These are phyloP conservation scores for Helicocarpus griseus DNA, from an alignment of 2,329 filamentous ascomycete genomes.

Conservation along the genomic window DNA sequence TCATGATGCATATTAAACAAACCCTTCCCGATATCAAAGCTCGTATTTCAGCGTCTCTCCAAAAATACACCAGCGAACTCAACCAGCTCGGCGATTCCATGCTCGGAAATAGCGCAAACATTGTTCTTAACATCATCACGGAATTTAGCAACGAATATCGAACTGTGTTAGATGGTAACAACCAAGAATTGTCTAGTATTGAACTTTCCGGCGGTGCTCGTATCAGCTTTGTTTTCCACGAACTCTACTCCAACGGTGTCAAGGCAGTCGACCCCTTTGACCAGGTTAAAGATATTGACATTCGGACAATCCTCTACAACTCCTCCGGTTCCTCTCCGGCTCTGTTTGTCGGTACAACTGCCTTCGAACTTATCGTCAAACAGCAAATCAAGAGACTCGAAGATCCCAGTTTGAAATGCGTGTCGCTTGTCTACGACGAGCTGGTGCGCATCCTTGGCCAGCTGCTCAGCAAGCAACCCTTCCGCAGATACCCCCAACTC, in stretches of 20 bases:
- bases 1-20: constrained; percentile 99
- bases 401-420: constrained; percentile 94
- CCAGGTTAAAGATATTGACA: constrained; percentile 93
- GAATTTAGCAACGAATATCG: constrained; percentile 98
- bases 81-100: constrained; percentile 80
- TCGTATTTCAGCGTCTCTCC: constrained; percentile 83
- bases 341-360: constrained; percentile 91
- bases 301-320: constrained; percentile 95
- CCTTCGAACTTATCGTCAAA: constrained; percentile 98
- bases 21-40: constrained; percentile 97
- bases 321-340: constrained; percentile 96
- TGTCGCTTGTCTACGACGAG: constrained; percentile 94
- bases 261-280: constrained; percentile 98
- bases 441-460: constrained; percentile 89
- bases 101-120: constrained; percentile 91
- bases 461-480: constrained; percentile 77
- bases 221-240: constrained; percentile 99
- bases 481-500: constrained; percentile 82
- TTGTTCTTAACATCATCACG: constrained; percentile 96
- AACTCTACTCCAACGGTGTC: constrained; percentile 92
- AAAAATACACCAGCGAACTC: constrained; percentile 82
- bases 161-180: constrained; percentile 91
- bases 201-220: constrained; percentile 93
- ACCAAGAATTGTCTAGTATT: constrained; percentile 85
- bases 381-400: constrained; percentile 95